These are phyloP conservation scores for Kitagawia praeruptora DNA, from an alignment of 129 eudicot species.

Conservation along the genomic window DNA sequence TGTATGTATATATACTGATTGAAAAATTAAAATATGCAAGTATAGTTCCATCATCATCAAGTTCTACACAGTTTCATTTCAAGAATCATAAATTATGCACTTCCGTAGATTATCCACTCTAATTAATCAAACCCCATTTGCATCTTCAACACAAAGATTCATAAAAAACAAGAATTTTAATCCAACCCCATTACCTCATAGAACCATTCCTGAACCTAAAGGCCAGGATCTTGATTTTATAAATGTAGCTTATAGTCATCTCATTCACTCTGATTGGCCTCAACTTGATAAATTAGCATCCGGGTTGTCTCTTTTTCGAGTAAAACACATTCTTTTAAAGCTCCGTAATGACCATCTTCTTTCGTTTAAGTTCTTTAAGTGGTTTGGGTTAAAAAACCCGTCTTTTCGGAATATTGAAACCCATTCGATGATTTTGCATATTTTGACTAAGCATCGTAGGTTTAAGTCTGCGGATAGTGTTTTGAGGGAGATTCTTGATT, in stretches of 20 bases:
- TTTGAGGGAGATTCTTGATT: slow-evolving; percentile 29
- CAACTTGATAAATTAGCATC: slow-evolving; percentile 40
- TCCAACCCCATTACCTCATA: slow-evolving; percentile 60
- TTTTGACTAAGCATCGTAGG: slow-evolving; percentile 53
- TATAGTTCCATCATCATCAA: no score
- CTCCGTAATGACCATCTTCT: slow-evolving; percentile 43
- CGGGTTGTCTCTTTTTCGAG: slow-evolving; percentile 39
- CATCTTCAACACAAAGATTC: not conserved
- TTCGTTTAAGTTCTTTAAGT: slow-evolving; percentile 61
- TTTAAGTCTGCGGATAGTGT: slow-evolving; percentile 64
- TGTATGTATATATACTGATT: no score
- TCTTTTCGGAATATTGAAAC: slow-evolving; percentile 43
- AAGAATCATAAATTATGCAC: slow-evolving; percentile 8
- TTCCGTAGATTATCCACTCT: slow-evolving; percentile 36
- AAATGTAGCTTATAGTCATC: slow-evolving; percentile 69
- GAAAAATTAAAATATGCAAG: no score
- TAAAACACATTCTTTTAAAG: slow-evolving; percentile 70
- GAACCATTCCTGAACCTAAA: slow-evolving; percentile 54
- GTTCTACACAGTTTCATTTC: no score
- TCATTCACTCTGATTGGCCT: slow-evolving; percentile 68
- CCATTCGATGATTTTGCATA: slow-evolving; percentile 52
- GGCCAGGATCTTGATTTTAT: slow-evolving; percentile 78
- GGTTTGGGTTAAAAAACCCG: slow-evolving; percentile 43
- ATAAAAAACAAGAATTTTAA: slow-evolving; percentile 17
- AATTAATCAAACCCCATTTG: slow-evolving; percentile 20